Base-by-base conservation (phyloP, 208 protist genomes). In the Crithidia thermophila region DNA sequence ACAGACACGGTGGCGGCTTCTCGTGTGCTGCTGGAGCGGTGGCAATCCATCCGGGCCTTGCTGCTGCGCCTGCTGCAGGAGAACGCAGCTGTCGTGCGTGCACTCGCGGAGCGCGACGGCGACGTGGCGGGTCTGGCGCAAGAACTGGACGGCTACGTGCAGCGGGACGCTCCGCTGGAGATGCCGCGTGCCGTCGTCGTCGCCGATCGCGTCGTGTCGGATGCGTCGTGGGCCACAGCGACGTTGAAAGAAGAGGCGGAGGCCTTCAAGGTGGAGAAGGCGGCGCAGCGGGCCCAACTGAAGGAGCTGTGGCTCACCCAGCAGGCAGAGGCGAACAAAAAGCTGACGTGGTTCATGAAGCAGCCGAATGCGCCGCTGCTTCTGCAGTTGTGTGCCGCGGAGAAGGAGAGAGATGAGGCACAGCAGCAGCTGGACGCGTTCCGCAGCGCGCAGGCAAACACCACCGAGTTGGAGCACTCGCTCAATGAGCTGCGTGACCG, bases 301-400 rank as follows among this genome's bases (percentile, higher is more conserved):
- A 61, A 28, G 27, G 30, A 34, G 25, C 59, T 36, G 59, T 82
- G 63, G 66, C 20, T 43, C 45, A 69, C 50, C 16, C 74, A 70
- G 37, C 47, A 51, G 23, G 36, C 20, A 4, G 81, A 86, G 56
- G 28, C 56, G 49, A 23, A 72, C n/a, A 88, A 88, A 50, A 83
- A 84, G 53, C 37, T 82, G 64, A 59, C 65, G 39, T 88, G 82
- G 82, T 72, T 88, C 23, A 36, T 58, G 25, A 74, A 75, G 49
- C 82, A 88, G 65, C 60, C 64, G 3, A 74, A 77, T 46, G 65
- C 85, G 25, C 45, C 56, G 27, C 72, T 79, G 31, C 67, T 94
- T 11, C 39, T 43, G 51, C 68, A 84, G 14, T 64, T 88, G 31
- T 69, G 72, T 37, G 39, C 37, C 0, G 45, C 69, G 40, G 51